A percentile compares a stretch with the other conserved stretches of the same genome.
These are phyloP conservation scores for Nakazawaea peltata DNA, from an alignment of 805 yeast genomes.

Conservation along the genomic window DNA sequence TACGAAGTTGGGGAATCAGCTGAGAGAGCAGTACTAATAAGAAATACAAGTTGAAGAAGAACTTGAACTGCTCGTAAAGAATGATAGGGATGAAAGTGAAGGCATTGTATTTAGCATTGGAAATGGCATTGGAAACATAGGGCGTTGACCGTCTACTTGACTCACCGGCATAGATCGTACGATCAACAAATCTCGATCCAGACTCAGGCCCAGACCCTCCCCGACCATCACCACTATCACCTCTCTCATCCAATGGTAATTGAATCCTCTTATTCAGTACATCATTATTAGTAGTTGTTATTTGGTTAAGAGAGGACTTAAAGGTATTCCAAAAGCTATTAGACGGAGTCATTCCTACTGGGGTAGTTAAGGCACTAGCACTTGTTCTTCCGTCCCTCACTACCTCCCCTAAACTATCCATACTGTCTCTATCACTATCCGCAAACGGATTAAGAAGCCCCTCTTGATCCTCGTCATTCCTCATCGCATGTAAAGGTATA, in stretches of 20 bases:
- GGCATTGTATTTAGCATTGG: conserved; percentile 91
- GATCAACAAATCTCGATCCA: neutral
- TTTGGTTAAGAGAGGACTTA: neutral
- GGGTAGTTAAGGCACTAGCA: neutral
- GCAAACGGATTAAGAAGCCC: too few species aligned
- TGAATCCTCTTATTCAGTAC: conserved; percentile 18
- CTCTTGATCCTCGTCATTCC: neutral
- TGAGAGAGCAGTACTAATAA: conserved; percentile 91
- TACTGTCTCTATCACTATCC: too few species aligned
- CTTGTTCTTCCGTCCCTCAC: neutral
- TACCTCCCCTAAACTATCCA: neutral
- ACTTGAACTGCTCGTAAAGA: conserved; percentile 92
- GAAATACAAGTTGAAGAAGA: conserved; percentile 90
- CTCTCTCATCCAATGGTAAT: conserved; percentile 18
- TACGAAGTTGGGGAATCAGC: conserved; percentile 78
- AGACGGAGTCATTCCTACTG: neutral
- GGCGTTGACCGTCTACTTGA: neutral
- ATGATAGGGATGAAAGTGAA: conserved; percentile 82
- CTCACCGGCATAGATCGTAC: neutral
- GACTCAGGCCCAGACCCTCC: neutral
- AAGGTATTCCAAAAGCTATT: neutral
- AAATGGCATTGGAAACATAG: conserved; percentile 67
- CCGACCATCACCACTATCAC: too few species aligned
- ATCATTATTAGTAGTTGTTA: conserved; percentile 10
- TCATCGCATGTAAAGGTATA: conserved; percentile 23